Conservation (phyloP, 192 early-diverging fungal species). For the Kappamyces sp. region DNA sequence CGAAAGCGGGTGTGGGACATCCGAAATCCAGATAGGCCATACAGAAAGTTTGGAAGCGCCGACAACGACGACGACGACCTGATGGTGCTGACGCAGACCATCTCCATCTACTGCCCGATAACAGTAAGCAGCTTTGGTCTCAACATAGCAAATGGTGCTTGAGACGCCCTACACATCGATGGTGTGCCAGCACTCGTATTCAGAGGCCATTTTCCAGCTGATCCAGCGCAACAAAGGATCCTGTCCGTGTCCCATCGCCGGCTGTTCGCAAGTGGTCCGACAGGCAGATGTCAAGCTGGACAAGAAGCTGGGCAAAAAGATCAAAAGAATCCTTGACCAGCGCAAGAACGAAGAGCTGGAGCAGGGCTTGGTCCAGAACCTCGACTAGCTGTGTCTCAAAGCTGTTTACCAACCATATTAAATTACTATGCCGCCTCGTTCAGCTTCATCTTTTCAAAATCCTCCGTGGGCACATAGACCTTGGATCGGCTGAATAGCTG, state of each 20-base stretch:
- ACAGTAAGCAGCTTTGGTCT: slow-evolving; percentile 20
- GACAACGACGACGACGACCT: slow-evolving; percentile 22
- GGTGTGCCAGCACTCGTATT: slow-evolving; percentile 28
- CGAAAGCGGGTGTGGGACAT: slow-evolving; percentile 6
- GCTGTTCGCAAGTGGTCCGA: slow-evolving; percentile 20
- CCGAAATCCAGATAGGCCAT: slow-evolving; percentile 6
- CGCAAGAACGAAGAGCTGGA: slow-evolving; percentile 19
- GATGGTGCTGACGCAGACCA: slow-evolving; percentile 16
- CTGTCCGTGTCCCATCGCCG: slow-evolving; percentile 23
- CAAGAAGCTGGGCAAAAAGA: slow-evolving; percentile 13
- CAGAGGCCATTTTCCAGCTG: slow-evolving; percentile 21
- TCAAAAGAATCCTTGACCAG: background rate
- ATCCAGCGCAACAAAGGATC: slow-evolving; percentile 10
- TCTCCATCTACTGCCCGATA: slow-evolving; percentile 20
- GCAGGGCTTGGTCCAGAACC: slow-evolving; percentile 18
- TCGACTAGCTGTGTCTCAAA: slow-evolving; percentile 14
- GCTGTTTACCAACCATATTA: background rate
- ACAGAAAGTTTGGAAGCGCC: background rate
- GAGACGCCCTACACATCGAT: slow-evolving; percentile 20
- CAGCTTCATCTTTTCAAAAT: slow-evolving; percentile 5
- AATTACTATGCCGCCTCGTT: slow-evolving; percentile 1
- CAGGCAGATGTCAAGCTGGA: slow-evolving; percentile 20
- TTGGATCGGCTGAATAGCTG: slow-evolving; percentile 34
- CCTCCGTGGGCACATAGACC: slow-evolving; percentile 36
- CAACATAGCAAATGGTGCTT: slow-evolving; percentile 5